Evolutionary conservation across 495 filamentous ascomycete species (phyloP).

Genomic region (Penicillium riverlandense): DNA sequence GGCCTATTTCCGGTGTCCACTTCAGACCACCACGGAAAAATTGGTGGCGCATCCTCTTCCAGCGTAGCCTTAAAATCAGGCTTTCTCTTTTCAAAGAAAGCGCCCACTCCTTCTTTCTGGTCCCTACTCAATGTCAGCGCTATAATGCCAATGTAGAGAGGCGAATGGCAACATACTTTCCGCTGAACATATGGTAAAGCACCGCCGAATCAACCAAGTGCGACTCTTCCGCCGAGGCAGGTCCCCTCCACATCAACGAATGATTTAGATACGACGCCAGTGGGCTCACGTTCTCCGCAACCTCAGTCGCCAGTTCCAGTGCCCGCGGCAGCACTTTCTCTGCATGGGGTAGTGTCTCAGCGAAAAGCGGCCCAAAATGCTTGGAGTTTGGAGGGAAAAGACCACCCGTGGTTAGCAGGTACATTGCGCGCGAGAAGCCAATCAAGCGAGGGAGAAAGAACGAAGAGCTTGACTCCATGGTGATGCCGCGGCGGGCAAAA

Average conservation of each 20-base stretch:
- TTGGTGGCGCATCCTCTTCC: constrained; percentile 17
- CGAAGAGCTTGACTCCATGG: no score
- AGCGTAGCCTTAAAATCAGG: constrained; percentile 41
- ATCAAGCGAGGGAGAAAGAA: no score
- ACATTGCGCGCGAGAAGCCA: no score
- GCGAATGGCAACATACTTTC: constrained; percentile 5
- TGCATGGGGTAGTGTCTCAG: constrained; percentile 37
- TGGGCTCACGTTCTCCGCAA: constrained; percentile 42
- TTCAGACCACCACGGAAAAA: constrained; percentile 26
- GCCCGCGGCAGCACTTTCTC: constrained; percentile 43
- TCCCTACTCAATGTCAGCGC: constrained; percentile 1
- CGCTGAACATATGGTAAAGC: constrained; percentile 44
- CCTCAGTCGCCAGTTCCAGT: constrained; percentile 45
- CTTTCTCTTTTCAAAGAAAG: constrained; percentile 43
- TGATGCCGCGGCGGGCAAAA: no score
- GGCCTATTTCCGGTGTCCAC: constrained; percentile 1
- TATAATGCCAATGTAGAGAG: neutral
- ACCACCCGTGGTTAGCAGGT: constrained; percentile 23
- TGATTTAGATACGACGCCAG: constrained; percentile 42
- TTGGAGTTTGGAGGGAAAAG: constrained; percentile 6
- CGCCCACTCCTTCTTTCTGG: constrained; percentile 14
- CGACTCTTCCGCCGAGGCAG: constrained; percentile 41
- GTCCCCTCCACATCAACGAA: constrained; percentile 47
- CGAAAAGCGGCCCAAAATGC: constrained; percentile 36
- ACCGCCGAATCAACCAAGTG: constrained; percentile 49